Evolutionary conservation across 2,329 filamentous ascomycete genomes (phyloP).

Genomic region (Aspergillus sclerotialis): DNA sequence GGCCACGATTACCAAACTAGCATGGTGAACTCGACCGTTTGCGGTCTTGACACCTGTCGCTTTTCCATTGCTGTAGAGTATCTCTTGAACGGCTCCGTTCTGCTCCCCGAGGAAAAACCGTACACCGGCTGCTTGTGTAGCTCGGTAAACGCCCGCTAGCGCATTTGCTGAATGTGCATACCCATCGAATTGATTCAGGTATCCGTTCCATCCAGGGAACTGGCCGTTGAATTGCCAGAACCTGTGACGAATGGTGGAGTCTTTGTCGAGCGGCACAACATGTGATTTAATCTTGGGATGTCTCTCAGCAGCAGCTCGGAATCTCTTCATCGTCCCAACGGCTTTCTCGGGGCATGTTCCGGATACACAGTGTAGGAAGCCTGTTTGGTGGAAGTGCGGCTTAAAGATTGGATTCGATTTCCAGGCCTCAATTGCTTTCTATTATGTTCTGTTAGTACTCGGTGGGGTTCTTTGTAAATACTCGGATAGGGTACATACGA

Average conservation of each 20-base stretch:
- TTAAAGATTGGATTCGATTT: constrained; percentile 47
- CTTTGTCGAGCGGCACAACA: constrained; percentile 30
- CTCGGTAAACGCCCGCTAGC: constrained; percentile 41
- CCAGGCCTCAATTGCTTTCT: constrained; percentile 50
- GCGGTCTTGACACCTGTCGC: constrained; percentile 32
- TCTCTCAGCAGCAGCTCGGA: constrained; percentile 33
- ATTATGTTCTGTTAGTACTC: constrained; percentile 2
- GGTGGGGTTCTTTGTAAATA: background rate
- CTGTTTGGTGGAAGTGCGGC: constrained; percentile 47
- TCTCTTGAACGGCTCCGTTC: constrained; percentile 30
- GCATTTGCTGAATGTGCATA: constrained; percentile 52
- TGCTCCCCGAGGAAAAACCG: constrained; percentile 40
- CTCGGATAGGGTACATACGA: constrained; percentile 29
- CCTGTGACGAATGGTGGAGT: constrained; percentile 35
- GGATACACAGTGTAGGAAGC: constrained; percentile 47
- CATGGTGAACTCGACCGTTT: constrained; percentile 31
- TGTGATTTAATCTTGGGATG: constrained; percentile 31
- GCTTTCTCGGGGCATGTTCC: constrained; percentile 44
- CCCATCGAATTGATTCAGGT: constrained; percentile 51
- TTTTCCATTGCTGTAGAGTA: constrained; percentile 29
- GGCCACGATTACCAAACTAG: constrained; percentile 43
- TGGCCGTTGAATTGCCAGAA: constrained; percentile 46
- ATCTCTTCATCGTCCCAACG: constrained; percentile 37
- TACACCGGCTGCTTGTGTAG: constrained; percentile 34
- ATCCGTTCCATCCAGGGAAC: constrained; percentile 50